A percentile compares a stretch with the other conserved stretches of the same genome.
phyloP scores from a whole-genome alignment of 2,329 filamentous ascomycete genomes.

The Penicillium sp. region DNA sequence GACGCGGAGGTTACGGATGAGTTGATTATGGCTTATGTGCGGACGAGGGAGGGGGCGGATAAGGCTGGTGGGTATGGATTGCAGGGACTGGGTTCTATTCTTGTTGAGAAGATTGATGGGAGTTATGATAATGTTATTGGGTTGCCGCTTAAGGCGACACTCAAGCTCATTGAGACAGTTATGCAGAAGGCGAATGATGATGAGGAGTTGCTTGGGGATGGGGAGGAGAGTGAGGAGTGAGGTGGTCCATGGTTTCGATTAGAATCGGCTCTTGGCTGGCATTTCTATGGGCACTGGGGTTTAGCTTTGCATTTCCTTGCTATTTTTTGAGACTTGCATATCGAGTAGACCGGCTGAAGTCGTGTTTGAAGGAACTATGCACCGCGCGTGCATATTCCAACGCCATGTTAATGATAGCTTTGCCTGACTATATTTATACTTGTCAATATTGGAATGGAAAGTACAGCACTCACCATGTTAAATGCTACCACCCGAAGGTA shows the following conservation, averaged over 20 bases:
- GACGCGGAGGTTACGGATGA: conserved; percentile 72
- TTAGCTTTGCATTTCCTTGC: not conserved
- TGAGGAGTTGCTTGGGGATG: conserved; percentile 50
- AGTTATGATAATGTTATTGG: conserved; percentile 93
- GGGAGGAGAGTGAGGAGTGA: conserved; percentile 25
- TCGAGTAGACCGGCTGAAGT: not conserved
- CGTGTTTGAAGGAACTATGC: not conserved
- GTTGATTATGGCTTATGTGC: conserved; percentile 64
- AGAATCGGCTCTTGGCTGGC: not conserved
- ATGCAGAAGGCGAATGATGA: conserved; percentile 69
- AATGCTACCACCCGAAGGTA: too few relatives aligned
- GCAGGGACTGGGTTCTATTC: conserved; percentile 79
- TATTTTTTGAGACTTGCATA: not conserved
- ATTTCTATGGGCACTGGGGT: not conserved
- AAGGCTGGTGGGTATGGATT: conserved; percentile 96
- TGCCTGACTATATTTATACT: too few relatives aligned
- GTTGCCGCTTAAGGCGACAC: conserved; percentile 70
- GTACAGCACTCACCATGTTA: too few relatives aligned
- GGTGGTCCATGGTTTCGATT: not conserved
- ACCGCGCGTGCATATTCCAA: too few relatives aligned
- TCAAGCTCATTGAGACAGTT: conserved; percentile 85
- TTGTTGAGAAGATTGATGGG: conserved; percentile 86
- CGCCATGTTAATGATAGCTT: too few relatives aligned
- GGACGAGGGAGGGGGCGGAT: conserved; percentile 84
- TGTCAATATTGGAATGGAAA: too few relatives aligned